Conservation (phyloP, 228 moss, liverwort and hornwort genomes). For the Sphagnum fallax region DNA sequence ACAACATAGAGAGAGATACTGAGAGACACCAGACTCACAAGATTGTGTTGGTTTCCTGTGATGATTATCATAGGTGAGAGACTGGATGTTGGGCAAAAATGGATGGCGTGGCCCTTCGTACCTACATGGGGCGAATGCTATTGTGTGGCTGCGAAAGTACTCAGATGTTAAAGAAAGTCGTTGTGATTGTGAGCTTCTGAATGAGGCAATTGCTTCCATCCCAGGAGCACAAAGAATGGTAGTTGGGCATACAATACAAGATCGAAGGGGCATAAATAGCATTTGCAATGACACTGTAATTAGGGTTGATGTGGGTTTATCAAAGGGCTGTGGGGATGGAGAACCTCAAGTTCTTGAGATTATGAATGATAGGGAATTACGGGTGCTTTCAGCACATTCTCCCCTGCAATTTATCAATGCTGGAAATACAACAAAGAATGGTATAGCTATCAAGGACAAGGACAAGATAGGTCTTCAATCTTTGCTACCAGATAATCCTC, state of each 20-base stretch:
- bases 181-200: constrained; percentile 65
- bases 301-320: constrained; percentile 90
- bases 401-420: constrained; percentile 27
- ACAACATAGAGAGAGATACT: too few species aligned
- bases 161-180: constrained; percentile 44
- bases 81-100: constrained; percentile 70
- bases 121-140: constrained; percentile 48
- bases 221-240: constrained; percentile 73
- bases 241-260: constrained; percentile 86
- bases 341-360: constrained; percentile 81
- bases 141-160: constrained; percentile 75
- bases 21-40: too few species aligned
- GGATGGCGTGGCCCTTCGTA: constrained; percentile 51
- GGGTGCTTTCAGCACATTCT: constrained; percentile 47
- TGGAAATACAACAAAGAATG: constrained; percentile 1
- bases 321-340: constrained; percentile 64
- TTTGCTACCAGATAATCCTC: too few species aligned
- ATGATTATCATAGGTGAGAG: constrained; percentile 23
- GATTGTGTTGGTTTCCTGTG: too few species aligned
- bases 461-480: too few species aligned
- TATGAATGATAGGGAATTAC: constrained; percentile 51
- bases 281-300: constrained; percentile 71
- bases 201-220: constrained; percentile 34
- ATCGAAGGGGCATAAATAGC: constrained; percentile 56
- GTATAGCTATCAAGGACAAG: not conserved